Conservation (phyloP, 2,329 filamentous ascomycete species). For the Diaporthe helianthi region DNA sequence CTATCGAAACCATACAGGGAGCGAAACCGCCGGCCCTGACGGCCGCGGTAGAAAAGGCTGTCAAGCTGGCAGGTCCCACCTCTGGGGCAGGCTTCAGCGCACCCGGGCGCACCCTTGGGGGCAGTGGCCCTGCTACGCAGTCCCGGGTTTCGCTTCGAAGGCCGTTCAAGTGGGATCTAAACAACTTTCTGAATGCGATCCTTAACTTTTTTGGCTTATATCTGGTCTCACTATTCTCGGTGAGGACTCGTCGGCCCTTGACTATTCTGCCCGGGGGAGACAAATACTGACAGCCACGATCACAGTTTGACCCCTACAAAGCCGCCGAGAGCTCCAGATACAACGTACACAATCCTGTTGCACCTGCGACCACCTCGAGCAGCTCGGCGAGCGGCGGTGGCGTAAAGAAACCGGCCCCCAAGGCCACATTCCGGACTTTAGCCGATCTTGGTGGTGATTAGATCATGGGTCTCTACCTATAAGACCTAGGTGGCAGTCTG, state of each 20-base stretch:
- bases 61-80: constrained; percentile 57
- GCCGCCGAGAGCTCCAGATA: constrained; percentile 66
- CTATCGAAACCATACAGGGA: constrained; percentile 79
- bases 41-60: constrained; percentile 75
- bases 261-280: neutral
- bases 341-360: constrained; percentile 56
- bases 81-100: constrained; percentile 58
- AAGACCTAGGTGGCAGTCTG: neutral
- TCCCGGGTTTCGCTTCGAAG: constrained; percentile 38
- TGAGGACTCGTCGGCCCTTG: constrained; percentile 44
- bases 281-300: constrained; percentile 25
- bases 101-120: constrained; percentile 65
- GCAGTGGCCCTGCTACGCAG: constrained; percentile 40
- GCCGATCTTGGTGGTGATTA: constrained; percentile 53
- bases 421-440: constrained; percentile 57
- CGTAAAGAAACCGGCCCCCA: constrained; percentile 42
- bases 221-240: constrained; percentile 66
- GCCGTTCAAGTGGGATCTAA: constrained; percentile 45
- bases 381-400: neutral
- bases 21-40: constrained; percentile 80
- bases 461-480: neutral
- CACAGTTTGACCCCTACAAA: constrained; percentile 67
- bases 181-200: constrained; percentile 56
- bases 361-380: constrained; percentile 34
- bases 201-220: constrained; percentile 67